Evolutionary conservation across 495 filamentous ascomycete species (phyloP), one percentile per base, ranked within the genome.

Genomic region (Daldinia grandis): DNA sequence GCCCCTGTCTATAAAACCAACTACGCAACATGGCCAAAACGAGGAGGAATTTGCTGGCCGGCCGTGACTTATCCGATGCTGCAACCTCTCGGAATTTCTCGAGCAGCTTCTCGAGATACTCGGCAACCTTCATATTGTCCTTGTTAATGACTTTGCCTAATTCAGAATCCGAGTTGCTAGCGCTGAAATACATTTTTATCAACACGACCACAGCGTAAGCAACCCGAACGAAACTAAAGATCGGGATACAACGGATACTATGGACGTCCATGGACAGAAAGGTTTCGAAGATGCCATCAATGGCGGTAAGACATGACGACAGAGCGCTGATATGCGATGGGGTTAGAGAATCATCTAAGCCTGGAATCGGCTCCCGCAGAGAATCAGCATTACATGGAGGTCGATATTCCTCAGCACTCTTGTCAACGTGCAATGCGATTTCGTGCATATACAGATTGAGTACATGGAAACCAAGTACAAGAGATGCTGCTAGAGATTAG

Each of bases 371-470:
- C 17, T 80, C 75, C 38, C 79, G 79, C 24, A 86, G 72, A 25
- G 79, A 77, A 8, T 84, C 85, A 53, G 84, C 81, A 35, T 60
- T 74, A 27, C 60, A 76, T 0, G 87, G 81, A 17, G 84, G 76
- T 56, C 80, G 82, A 65, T 87, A 85, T 58, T 92, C 88, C 4
- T 92, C 89, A 5, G 86, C 77, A 53, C 84, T 86, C 68, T 88
- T 87, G 64, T 95, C 91, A 21, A 88, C 82, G 56, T 95, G 90
- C 73, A 97, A 86, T 2, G 90, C 89, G 55, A 95, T 90, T 77
- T 97, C 95, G 74, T 98, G 93, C 68, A 97, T 87, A 71, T 95
- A 97, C 2, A 97, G 81, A 62, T 85, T 90, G 33, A 93, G 76
- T 2, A 93, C 84, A 67, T 91, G 81, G 65, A 89, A 89, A 51